Base-by-base conservation (phyloP, 805 yeast species). In the Isabelozyma pseudorhagii region DNA sequence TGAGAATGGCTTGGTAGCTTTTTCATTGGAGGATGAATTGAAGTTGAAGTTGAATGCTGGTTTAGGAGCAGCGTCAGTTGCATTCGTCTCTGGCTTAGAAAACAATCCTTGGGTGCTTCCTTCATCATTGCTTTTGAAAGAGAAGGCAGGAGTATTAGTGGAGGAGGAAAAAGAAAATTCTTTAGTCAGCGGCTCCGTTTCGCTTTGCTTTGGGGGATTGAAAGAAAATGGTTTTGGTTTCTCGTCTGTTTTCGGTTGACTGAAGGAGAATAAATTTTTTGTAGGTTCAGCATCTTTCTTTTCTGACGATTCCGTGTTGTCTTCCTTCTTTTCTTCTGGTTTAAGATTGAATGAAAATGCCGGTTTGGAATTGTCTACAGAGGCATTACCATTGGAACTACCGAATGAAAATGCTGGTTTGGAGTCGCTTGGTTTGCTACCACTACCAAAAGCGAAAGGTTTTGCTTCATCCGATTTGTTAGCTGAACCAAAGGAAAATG, bases 371-470 rank as follows among this genome's bases (percentile, higher is more conserved):
- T 53, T 50, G 11, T 44, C 50, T 13, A 42, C 40, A 21, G 51
- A 48, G 6, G 50, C 41, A 47, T 8, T 21, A 10, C 36, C 36
- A 31, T 31, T 31, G n/a, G 36, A 5, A 31, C 49, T 15, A 8
- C 63, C 64, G 40, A 62, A 58, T 21, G 58, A 47, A 49, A 57
- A 61, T 5, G 59, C 53, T 13, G 67, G 60, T 41, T 58, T 57
- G 36, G n/a, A 10, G 18, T 56, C 48, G 28, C 49, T 50, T 40
- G 17, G 15, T 41, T 38, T 28, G 48, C 45, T 41, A 50, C 45
- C 29, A 48, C 50, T 46, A 36, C 46, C 60, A 49, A 57, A 58
- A 10, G 59, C 40, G 45, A 61, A 60, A 7, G 56, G 49, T 7
- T 59, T 57, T 58, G 48, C 51, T 51, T 46, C 56, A 49, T 41